Conservation (phyloP, 371 early-diverging fungal species). For the Mycotypha africana region DNA sequence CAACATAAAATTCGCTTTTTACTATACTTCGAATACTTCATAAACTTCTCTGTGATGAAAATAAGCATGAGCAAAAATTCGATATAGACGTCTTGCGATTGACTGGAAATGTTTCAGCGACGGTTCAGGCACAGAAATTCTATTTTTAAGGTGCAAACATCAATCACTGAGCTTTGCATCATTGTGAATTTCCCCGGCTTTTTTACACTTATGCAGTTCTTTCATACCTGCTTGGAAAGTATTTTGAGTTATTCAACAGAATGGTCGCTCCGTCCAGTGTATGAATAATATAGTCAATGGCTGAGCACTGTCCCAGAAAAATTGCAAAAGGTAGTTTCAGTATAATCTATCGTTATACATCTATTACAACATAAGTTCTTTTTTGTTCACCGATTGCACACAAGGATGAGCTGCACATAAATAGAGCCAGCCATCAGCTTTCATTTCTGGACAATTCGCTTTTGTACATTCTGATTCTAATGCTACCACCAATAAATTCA, state of each 20-base stretch:
- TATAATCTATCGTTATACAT: not conserved
- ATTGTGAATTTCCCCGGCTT: too few species aligned
- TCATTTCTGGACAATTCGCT: conserved; percentile 87
- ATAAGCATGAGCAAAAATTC: conserved; percentile 95
- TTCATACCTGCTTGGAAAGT: conserved; percentile 68
- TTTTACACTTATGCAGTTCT: too few species aligned
- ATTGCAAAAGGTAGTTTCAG: not conserved
- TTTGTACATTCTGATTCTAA: conserved; percentile 77
- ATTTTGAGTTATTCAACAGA: conserved; percentile 70
- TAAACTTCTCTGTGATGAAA: conserved; percentile 89
- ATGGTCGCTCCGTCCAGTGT: conserved; percentile 86
- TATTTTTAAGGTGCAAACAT: conserved; percentile 8
- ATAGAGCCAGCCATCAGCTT: conserved; percentile 88
- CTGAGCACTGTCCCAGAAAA: conserved; percentile 84
- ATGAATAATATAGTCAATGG: conserved; percentile 91
- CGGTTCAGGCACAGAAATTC: conserved; percentile 66
- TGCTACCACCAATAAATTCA: conserved; percentile 71
- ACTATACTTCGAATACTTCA: conserved; percentile 71
- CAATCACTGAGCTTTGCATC: not conserved
- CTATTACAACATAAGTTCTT: not conserved
- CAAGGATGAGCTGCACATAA: conserved; percentile 89
- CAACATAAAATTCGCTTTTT: too few species aligned
- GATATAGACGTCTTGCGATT: conserved; percentile 85
- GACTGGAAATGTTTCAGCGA: conserved; percentile 82
- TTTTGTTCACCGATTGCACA: conserved; percentile 62